phyloP scores from a whole-genome alignment of 2,329 filamentous ascomycete species.

The Talaromyces sp. region DNA sequence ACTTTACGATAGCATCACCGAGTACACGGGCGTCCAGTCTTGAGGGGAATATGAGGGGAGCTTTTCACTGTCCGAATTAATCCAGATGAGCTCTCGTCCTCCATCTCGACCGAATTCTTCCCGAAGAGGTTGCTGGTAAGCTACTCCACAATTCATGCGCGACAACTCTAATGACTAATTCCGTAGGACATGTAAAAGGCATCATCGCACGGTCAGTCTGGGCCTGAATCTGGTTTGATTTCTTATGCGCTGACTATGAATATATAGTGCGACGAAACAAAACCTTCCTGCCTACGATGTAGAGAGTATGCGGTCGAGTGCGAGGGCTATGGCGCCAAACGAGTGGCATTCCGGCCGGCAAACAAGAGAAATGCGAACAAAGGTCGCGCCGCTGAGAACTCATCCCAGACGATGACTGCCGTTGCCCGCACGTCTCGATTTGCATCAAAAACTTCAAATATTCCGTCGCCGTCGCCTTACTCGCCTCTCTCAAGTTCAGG shows the following conservation, averaged over 20 bases:
- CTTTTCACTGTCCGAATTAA: not conserved
- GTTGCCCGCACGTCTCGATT: not conserved
- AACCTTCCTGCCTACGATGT: conserved; percentile 2
- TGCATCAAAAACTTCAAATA: not conserved
- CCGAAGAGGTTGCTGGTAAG: conserved; percentile 8
- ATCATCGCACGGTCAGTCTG: conserved; percentile 4
- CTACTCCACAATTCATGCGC: not conserved
- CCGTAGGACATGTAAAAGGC: conserved; percentile 5
- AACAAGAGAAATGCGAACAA: not conserved
- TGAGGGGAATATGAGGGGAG: not conserved
- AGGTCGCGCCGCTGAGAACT: not conserved
- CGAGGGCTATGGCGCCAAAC: conserved; percentile 1
- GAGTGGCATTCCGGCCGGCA: conserved; percentile 1
- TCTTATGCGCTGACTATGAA: not conserved
- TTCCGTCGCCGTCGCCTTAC: not conserved
- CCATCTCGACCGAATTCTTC: not conserved
- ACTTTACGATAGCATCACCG: not conserved
- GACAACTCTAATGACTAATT: not conserved
- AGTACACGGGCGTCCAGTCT: not conserved
- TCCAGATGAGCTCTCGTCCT: not conserved
- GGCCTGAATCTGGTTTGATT: not conserved
- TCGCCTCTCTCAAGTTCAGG: not conserved
- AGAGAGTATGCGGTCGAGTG: conserved; percentile 3
- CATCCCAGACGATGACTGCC: not conserved
- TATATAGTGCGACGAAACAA: not conserved